Evolutionary conservation across 495 filamentous ascomycete genomes (phyloP).

Genomic region (Parmelia sp.): DNA sequence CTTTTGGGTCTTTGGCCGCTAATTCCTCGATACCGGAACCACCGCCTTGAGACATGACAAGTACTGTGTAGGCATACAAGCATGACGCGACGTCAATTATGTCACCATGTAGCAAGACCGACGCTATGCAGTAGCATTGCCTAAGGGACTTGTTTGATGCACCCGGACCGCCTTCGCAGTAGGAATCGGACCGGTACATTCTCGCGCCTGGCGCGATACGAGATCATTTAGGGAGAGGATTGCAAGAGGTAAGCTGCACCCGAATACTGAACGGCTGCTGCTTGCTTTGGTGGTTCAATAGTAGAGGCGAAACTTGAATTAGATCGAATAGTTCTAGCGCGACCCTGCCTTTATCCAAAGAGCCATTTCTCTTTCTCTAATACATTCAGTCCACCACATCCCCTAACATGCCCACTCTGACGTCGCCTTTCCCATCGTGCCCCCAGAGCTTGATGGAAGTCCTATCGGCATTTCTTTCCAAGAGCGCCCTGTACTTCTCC

Average conservation of each 20-base stretch:
- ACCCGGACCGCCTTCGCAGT: neutral
- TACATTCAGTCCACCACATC: constrained; percentile 12
- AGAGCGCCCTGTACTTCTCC: constrained; percentile 36
- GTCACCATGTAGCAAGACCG: neutral
- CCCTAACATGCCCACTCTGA: constrained; percentile 17
- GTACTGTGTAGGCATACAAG: neutral
- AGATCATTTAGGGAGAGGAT: neutral
- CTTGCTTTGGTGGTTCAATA: too few species aligned
- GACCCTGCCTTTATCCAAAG: neutral
- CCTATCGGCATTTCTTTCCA: neutral
- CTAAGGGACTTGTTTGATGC: neutral
- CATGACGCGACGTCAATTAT: neutral
- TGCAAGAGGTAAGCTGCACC: too few species aligned
- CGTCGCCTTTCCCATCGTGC: constrained; percentile 12
- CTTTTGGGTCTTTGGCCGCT: neutral
- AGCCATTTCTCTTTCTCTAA: neutral
- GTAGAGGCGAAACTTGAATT: too few species aligned
- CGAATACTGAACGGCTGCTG: neutral
- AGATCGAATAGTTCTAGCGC: neutral
- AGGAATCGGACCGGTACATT: neutral
- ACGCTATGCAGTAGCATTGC: neutral
- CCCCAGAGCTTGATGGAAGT: constrained; percentile 14
- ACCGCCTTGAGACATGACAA: neutral
- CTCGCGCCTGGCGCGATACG: neutral
- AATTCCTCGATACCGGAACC: neutral